These are phyloP conservation scores for Malania oleifera DNA, from an alignment of 164 flowering plant genomes.

Conservation along the genomic window DNA sequence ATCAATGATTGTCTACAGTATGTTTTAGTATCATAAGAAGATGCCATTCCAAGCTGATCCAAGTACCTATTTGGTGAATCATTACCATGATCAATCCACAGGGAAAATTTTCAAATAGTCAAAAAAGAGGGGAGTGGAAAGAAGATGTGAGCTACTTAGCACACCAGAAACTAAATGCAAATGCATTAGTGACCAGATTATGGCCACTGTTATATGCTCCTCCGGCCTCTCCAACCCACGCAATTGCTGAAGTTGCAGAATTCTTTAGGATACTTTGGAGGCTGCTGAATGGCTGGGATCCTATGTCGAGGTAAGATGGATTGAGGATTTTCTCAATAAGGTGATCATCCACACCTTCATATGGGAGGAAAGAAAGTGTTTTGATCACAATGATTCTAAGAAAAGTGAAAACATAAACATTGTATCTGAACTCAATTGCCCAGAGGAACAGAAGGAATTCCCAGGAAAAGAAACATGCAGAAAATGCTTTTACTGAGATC, in stretches of 20 bases:
- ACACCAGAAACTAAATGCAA: constrained; percentile 3
- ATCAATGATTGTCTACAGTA: constrained; percentile 47
- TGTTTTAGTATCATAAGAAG: constrained; percentile 31
- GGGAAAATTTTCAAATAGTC: background rate
- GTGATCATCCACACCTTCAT: constrained; percentile 32
- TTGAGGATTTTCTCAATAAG: constrained; percentile 32
- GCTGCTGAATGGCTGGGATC: background rate
- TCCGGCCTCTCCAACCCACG: constrained; percentile 6
- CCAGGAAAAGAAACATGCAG: too few relatives aligned
- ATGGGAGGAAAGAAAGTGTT: background rate
- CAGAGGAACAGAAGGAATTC: too few relatives aligned
- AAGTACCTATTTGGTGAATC: constrained; percentile 30
- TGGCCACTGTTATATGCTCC: constrained; percentile 1
- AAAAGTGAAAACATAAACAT: too few relatives aligned
- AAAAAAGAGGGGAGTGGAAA: background rate
- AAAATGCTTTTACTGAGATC: background rate
- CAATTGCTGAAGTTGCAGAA: background rate
- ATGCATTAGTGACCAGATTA: background rate
- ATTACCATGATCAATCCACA: background rate
- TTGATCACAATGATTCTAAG: too few relatives aligned
- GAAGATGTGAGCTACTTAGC: background rate
- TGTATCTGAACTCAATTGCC: too few relatives aligned
- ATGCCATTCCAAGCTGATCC: constrained; percentile 51
- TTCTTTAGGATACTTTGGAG: background rate
- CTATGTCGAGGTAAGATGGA: constrained; percentile 30